Conservation (phyloP, 2,329 filamentous ascomycete species). For the Chalaropsis ovoidea region DNA sequence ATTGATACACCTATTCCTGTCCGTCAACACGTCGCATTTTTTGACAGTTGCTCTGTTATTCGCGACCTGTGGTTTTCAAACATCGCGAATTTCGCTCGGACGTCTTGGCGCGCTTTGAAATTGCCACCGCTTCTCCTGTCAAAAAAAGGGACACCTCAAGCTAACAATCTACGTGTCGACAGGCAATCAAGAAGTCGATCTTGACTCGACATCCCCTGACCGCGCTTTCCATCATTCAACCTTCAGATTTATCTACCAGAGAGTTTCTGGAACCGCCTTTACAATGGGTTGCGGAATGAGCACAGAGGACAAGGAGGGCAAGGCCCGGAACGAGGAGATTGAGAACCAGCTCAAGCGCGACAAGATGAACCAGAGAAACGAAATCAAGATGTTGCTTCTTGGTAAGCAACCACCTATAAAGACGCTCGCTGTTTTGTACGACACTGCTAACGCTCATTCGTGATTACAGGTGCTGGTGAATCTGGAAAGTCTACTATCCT, state of each 20-base stretch:
- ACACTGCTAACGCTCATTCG: background rate
- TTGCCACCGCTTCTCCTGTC: background rate
- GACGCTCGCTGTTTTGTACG: background rate
- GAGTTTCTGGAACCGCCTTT: conserved; percentile 30
- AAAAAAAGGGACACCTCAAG: background rate
- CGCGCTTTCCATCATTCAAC: background rate
- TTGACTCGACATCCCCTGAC: background rate
- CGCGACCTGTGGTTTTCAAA: background rate
- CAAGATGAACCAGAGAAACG: conserved; percentile 96
- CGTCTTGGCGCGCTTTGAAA: conserved; percentile 3
- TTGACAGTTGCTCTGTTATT: too few species aligned
- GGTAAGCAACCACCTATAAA: conserved; percentile 45
- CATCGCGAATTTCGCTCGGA: conserved; percentile 5
- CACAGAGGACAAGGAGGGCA: conserved; percentile 99
- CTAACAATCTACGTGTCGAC: conserved; percentile 3
- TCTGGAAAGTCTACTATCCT: conserved; percentile 83
- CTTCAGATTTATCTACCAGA: conserved; percentile 7
- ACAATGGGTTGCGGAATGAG: conserved; percentile 99
- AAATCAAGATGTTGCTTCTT: conserved; percentile 99
- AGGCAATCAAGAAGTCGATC: background rate
- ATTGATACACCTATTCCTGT: too few species aligned
- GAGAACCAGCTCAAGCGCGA: conserved; percentile 98
- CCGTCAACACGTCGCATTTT: too few species aligned
- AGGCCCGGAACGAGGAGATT: conserved; percentile 99
- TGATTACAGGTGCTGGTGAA: conserved; percentile 76